A percentile compares a stretch with the other conserved stretches of the same genome.
These are phyloP conservation scores for Talaromyces marneffei DNA, from an alignment of 2,329 filamentous ascomycete genomes.

Conservation along the genomic window DNA sequence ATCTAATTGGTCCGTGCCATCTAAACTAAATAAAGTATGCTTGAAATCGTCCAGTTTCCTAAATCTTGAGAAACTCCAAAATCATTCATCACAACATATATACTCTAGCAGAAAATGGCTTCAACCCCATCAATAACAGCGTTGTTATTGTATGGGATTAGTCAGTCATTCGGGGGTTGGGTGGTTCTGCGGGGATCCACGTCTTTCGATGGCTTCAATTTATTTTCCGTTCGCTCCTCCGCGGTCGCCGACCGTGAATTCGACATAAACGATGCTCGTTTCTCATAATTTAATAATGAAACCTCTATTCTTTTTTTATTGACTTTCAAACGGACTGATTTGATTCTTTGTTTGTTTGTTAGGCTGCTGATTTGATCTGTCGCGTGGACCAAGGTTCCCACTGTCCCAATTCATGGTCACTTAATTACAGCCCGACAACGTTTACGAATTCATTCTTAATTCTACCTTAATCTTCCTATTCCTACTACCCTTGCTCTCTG, in stretches of 20 bases:
- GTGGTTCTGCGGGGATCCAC: conserved; percentile 32
- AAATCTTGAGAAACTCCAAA: not conserved
- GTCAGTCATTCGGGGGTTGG: conserved; percentile 21
- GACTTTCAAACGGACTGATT: not conserved
- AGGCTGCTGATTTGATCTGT: too few relatives aligned
- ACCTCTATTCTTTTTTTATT: not conserved
- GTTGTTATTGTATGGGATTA: conserved; percentile 2
- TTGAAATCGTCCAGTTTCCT: not conserved
- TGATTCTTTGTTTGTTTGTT: too few relatives aligned
- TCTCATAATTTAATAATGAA: not conserved
- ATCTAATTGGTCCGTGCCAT: not conserved
- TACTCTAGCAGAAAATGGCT: not conserved
- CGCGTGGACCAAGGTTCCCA: not conserved
- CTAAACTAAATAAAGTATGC: not conserved
- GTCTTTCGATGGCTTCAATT: conserved; percentile 24
- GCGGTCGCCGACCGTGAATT: not conserved
- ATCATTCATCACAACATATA: not conserved
- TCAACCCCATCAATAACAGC: not conserved
- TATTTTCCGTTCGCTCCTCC: not conserved
- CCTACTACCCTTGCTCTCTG: not conserved
- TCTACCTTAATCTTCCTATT: not conserved
- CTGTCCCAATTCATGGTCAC: not conserved
- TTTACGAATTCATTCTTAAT: not conserved
- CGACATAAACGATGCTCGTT: not conserved
- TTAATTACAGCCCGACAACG: not conserved